phyloP scores from a whole-genome alignment of 305 asterid genomes.

The Fraxinus latifolia region DNA sequence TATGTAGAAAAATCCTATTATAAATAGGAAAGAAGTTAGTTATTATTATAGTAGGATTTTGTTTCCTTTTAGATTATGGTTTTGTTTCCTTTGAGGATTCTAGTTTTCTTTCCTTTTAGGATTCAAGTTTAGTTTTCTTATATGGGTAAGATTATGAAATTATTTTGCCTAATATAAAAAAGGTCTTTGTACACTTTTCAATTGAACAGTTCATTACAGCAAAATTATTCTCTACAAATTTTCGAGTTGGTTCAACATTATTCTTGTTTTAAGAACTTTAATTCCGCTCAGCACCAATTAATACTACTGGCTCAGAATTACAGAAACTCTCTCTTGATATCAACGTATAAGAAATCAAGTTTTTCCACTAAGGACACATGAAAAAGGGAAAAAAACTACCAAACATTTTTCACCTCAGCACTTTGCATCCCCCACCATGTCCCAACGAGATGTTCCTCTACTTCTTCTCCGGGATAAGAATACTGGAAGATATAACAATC shows the following conservation, averaged over 20 bases:
- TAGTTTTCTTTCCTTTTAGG: neutral
- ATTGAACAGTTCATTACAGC: neutral
- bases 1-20: neutral
- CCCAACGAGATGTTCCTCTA: constrained; percentile 83
- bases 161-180: neutral
- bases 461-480: constrained; percentile 79
- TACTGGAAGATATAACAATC: constrained; percentile 91
- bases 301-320: constrained; percentile 8
- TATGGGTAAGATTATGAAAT: neutral
- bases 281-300: neutral
- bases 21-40: neutral
- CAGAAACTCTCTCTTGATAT: neutral
- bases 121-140: neutral
- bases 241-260: neutral
- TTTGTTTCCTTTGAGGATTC: neutral
- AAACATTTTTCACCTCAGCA: constrained; percentile 56
- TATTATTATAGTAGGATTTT: neutral
- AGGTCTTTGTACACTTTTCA: neutral
- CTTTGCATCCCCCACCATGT: constrained; percentile 98
- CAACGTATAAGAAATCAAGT: neutral
- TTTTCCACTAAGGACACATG: neutral
- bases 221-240: neutral
- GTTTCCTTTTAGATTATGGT: neutral
- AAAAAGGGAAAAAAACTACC: constrained; percentile 8
- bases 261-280: neutral